Base-by-base conservation (phyloP, 2,329 filamentous ascomycete genomes). In the Trichophyton verrucosum region DNA sequence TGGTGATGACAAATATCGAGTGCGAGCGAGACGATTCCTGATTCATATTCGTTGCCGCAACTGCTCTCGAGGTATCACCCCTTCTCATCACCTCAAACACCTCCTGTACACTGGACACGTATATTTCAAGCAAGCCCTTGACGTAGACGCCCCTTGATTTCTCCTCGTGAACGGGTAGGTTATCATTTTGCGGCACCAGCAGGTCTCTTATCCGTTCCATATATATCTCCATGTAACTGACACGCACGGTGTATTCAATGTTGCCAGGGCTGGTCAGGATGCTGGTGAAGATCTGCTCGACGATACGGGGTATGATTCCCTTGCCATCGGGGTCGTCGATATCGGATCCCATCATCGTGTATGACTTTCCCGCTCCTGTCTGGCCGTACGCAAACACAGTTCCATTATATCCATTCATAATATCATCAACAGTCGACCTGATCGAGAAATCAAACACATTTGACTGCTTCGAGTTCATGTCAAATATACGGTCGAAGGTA, bases 211-310 rank as follows among this genome's bases (percentile, higher is more conserved):
- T 97, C 68, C 88, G 86, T 78, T 99, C 94, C 94, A 97, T 99
- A 80, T 99, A 99, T 66, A 99, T 97, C 76, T 99, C 94, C 91
- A 99, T 96, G 76, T 97, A 97, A 75, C 91, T 96, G 71, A 97
- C 92, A 61, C 91, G 86, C 59, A 99, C 92, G n/a, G 91, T 97
- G 75, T 97, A 97, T 76, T 97, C 94, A 73, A 97, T 96, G 67
- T 89, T 95, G 69, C 86, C 86, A 49, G 92, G 89, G 68, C 91
- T 96, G 22, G 88, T 85, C 76, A 96, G 81, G 74, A 97, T 97
- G 76, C 89, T 95, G 68, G 88, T 86, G 73, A 97, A 97, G 72
- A 97, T 96, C 77, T 97, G 92, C 76, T 97, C 90, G 67, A 96
- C 87, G 67, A 97, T 97, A 70, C 94, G 87, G 58, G 94, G 94